phyloP scores from a whole-genome alignment of 1,139 yeast genomes.

The Zygosaccharomyces sapae region DNA sequence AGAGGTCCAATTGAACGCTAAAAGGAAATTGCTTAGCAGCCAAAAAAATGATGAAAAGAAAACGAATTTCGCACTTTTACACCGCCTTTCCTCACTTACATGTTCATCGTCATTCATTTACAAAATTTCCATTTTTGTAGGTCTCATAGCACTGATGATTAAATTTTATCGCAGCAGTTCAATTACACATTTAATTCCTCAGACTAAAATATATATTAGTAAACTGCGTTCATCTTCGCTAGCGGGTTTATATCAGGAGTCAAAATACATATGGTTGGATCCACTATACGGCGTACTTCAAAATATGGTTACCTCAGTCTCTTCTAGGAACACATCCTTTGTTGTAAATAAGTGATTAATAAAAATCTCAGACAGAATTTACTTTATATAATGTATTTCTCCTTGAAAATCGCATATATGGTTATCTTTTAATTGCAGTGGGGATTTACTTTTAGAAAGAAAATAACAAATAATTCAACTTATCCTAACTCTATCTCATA shows the following conservation, averaged over 20 bases:
- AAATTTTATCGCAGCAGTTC: conserved; percentile 11
- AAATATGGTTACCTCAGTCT: conserved; percentile 1
- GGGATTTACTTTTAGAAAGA: background rate
- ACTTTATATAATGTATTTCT: too few species aligned
- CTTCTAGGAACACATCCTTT: conserved; percentile 6
- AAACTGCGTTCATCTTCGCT: conserved; percentile 9
- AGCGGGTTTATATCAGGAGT: conserved; percentile 12
- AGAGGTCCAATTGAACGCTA: conserved; percentile 17
- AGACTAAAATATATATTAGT: conserved; percentile 8
- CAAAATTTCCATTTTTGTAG: conserved; percentile 15
- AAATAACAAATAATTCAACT: background rate
- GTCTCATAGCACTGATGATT: conserved; percentile 14
- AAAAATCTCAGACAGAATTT: too few species aligned
- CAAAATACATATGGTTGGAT: conserved; percentile 16
- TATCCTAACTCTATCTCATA: conserved; percentile 56
- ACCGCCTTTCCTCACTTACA: conserved; percentile 9
- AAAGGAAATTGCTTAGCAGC: conserved; percentile 8
- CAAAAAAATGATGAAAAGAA: conserved; percentile 7
- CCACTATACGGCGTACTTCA: conserved; percentile 14
- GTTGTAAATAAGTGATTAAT: background rate
- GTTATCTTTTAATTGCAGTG: too few species aligned
- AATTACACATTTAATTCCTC: conserved; percentile 8
- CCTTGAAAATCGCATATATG: too few species aligned
- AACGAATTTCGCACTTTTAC: conserved; percentile 6
- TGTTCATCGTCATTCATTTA: conserved; percentile 12